These are phyloP conservation scores for Aspergillus caelatus DNA, from an alignment of 2,329 filamentous ascomycete species.

Conservation along the genomic window DNA sequence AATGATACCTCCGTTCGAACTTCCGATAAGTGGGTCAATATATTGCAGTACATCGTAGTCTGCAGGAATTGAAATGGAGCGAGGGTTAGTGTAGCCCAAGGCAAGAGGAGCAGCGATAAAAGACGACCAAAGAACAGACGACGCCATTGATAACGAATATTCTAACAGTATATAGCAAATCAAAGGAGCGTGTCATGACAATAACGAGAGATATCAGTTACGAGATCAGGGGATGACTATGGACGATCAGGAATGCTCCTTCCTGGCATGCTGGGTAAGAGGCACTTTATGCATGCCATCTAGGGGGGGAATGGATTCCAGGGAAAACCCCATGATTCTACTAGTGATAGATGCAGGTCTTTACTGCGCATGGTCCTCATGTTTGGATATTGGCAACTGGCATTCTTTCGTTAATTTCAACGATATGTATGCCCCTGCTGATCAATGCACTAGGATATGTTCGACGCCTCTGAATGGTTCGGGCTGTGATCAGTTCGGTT, in stretches of 20 bases:
- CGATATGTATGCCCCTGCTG: neutral
- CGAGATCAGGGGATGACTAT: neutral
- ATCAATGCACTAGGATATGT: neutral
- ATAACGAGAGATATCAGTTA: neutral
- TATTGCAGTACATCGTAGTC: constrained; percentile 49
- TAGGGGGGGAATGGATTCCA: neutral
- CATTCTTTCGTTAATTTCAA: neutral
- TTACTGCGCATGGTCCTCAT: neutral
- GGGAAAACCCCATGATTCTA: neutral
- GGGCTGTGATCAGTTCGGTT: neutral
- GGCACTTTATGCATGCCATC: neutral
- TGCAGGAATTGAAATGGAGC: constrained; percentile 14
- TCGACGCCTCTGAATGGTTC: neutral
- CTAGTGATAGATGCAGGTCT: too few species aligned
- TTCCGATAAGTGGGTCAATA: constrained; percentile 58
- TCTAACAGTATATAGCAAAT: neutral
- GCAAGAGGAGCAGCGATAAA: constrained; percentile 13
- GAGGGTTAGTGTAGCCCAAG: constrained; percentile 16
- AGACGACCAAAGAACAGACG: neutral
- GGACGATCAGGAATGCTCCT: constrained; percentile 6
- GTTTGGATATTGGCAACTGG: neutral
- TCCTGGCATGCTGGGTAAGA: constrained; percentile 7
- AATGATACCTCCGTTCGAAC: constrained; percentile 49
- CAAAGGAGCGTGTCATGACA: neutral
- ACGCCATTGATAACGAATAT: neutral